A percentile compares a stretch with the other conserved stretches of the same genome.
phyloP scores from a whole-genome alignment of 2,329 filamentous ascomycete species.

The Helicocarpus griseus region DNA sequence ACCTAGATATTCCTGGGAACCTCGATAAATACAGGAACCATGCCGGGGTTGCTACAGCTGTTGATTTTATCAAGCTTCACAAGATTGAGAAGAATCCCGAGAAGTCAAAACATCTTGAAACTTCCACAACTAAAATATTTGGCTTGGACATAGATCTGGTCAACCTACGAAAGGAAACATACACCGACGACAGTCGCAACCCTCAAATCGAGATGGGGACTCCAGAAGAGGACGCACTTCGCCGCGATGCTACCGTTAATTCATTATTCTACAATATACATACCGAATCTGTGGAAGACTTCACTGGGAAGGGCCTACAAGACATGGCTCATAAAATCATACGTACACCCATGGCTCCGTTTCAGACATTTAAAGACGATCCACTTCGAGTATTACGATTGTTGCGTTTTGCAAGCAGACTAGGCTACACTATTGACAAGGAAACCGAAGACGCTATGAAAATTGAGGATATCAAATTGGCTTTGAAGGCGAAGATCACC shows the following conservation, averaged over 20 bases:
- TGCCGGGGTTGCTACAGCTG: constrained; percentile 32
- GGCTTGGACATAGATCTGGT: constrained; percentile 89
- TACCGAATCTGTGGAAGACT: constrained; percentile 70
- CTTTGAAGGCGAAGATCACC: constrained; percentile 80
- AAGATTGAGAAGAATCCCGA: constrained; percentile 88
- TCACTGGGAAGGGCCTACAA: constrained; percentile 60
- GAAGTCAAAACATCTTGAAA: constrained; percentile 93
- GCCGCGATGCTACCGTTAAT: constrained; percentile 88
- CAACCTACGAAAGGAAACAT: constrained; percentile 86
- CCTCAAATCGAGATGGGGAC: constrained; percentile 91
- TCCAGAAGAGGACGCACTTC: constrained; percentile 76
- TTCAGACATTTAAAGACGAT: constrained; percentile 90
- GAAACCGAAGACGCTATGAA: constrained; percentile 65
- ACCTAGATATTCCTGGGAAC: constrained; percentile 30
- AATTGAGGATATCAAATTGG: constrained; percentile 64
- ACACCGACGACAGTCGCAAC: constrained; percentile 78
- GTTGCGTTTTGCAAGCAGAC: constrained; percentile 79
- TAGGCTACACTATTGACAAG: constrained; percentile 68
- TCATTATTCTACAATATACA: constrained; percentile 93
- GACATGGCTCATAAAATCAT: constrained; percentile 68
- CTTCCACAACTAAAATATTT: constrained; percentile 74
- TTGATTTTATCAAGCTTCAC: constrained; percentile 63
- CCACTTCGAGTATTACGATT: constrained; percentile 78
- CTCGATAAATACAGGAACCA: constrained; percentile 37
- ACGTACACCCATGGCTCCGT: constrained; percentile 74